phyloP scores from a whole-genome alignment of 2,329 filamentous ascomycete genomes.

The Orbilia oligospora region DNA sequence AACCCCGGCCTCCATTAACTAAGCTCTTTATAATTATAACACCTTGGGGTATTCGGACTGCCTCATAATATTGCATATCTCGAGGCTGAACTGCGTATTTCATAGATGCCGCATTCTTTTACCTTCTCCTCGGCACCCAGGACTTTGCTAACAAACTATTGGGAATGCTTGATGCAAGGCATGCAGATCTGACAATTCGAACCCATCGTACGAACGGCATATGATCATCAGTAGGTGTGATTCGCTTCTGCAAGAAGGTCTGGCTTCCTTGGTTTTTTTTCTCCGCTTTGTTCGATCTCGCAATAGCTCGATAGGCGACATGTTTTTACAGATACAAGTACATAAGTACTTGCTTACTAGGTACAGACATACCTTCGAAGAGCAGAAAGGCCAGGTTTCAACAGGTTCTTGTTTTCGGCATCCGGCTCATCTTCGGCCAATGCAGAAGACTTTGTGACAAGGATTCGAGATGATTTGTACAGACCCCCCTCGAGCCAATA shows the following conservation, averaged over 20 bases:
- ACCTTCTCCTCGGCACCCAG: not conserved
- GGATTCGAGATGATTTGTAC: conserved; percentile 39
- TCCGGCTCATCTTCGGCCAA: conserved; percentile 30
- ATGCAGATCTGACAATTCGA: conserved; percentile 50
- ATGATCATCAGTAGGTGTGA: conserved; percentile 46
- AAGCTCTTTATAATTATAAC: conserved; percentile 17
- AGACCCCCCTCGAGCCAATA: conserved; percentile 30
- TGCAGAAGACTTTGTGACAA: conserved; percentile 42
- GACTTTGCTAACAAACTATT: conserved; percentile 24
- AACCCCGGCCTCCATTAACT: conserved; percentile 16
- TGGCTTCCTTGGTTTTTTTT: conserved; percentile 47
- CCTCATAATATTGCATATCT: conserved; percentile 3
- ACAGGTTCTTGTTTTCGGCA: conserved; percentile 9
- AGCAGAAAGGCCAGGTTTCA: conserved; percentile 12
- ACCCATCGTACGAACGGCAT: conserved; percentile 48
- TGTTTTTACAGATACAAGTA: conserved; percentile 30
- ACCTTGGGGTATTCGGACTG: conserved; percentile 20
- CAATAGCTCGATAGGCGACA: conserved; percentile 60
- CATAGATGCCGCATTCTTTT: conserved; percentile 47
- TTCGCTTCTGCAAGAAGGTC: conserved; percentile 59
- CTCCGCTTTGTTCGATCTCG: conserved; percentile 56
- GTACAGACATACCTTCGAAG: not conserved
- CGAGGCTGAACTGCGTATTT: not conserved
- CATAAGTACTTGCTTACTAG: too few relatives aligned
- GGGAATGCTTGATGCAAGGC: conserved; percentile 47